Conservation (phyloP, 1,284 basidiomycete species). For the Cryptococcus sp. region DNA sequence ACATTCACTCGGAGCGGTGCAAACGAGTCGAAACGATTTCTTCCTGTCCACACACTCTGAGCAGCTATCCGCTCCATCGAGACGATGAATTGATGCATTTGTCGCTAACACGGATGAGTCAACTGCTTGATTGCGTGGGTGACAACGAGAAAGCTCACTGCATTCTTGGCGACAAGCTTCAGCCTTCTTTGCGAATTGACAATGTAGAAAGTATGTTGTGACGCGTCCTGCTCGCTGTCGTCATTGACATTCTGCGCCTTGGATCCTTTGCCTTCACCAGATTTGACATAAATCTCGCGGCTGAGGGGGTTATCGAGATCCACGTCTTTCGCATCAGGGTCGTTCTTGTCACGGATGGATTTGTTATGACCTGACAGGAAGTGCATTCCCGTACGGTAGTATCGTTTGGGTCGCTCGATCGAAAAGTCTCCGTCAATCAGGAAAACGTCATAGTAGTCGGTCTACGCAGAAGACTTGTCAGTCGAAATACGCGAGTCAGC, state of each 20-base stretch:
- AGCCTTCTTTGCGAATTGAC: conserved; percentile 86
- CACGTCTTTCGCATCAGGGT: conserved; percentile 13
- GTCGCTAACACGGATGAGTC: conserved; percentile 61
- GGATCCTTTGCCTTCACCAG: conserved; percentile 36
- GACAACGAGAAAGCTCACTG: conserved; percentile 57
- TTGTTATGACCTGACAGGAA: conserved; percentile 34
- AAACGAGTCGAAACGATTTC: conserved; percentile 90
- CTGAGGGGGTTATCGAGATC: conserved; percentile 39
- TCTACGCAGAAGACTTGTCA: conserved; percentile 52
- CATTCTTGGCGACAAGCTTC: conserved; percentile 85
- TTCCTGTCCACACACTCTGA: conserved; percentile 74
- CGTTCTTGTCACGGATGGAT: conserved; percentile 16
- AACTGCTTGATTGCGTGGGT: neutral
- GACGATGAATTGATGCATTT: conserved; percentile 97
- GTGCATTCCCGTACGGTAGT: conserved; percentile 48
- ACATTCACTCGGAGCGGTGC: conserved; percentile 92
- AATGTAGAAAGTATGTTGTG: conserved; percentile 89
- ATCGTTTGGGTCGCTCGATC: conserved; percentile 63
- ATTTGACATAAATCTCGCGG: conserved; percentile 30
- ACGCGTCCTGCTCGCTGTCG: conserved; percentile 41
- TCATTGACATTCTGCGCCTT: conserved; percentile 29
- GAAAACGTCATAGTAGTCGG: conserved; percentile 88
- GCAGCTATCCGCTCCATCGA: conserved; percentile 81
- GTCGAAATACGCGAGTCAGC: neutral
- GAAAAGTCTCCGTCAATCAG: conserved; percentile 86